These are phyloP conservation scores for Argentina anserina DNA, from an alignment of 306 rosid species.

Conservation along the genomic window DNA sequence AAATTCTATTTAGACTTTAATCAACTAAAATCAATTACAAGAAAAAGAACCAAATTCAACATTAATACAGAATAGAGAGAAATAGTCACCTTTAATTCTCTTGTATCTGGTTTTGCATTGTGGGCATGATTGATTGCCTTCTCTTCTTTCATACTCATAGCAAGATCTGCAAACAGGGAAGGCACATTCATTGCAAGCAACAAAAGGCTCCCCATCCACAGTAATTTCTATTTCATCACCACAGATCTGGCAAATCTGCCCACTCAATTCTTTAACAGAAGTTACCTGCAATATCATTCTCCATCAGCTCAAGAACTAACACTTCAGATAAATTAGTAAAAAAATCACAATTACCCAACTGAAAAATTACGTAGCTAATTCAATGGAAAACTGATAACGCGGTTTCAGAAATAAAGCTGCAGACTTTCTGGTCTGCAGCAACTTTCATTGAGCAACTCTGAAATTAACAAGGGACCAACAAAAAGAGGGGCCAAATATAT, in stretches of 20 bases:
- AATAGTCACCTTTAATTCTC: conserved; percentile 59
- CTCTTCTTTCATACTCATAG: conserved; percentile 90
- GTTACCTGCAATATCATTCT: conserved; percentile 53
- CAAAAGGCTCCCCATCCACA: conserved; percentile 75
- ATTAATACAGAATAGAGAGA: not conserved
- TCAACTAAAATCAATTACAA: not conserved
- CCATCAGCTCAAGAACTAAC: conserved; percentile 12
- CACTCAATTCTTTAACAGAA: conserved; percentile 63
- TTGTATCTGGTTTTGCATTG: conserved; percentile 92
- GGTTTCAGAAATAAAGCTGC: not conserved
- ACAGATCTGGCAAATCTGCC: conserved; percentile 93
- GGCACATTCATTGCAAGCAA: conserved; percentile 97
- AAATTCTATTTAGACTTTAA: not conserved
- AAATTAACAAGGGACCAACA: conserved; percentile 17
- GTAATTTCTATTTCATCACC: conserved; percentile 84
- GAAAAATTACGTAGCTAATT: not conserved
- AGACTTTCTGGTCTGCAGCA: conserved; percentile 16
- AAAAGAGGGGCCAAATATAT: conserved; percentile 7
- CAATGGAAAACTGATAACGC: not conserved
- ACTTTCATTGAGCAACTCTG: conserved; percentile 29
- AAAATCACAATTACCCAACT: not conserved
- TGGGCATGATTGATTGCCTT: conserved; percentile 90
- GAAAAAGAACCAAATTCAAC: not conserved
- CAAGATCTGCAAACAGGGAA: conserved; percentile 88
- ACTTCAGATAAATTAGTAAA: not conserved